Base-by-base conservation (phyloP, 129 eudicot genomes). In the Flaveria brownii region DNA sequence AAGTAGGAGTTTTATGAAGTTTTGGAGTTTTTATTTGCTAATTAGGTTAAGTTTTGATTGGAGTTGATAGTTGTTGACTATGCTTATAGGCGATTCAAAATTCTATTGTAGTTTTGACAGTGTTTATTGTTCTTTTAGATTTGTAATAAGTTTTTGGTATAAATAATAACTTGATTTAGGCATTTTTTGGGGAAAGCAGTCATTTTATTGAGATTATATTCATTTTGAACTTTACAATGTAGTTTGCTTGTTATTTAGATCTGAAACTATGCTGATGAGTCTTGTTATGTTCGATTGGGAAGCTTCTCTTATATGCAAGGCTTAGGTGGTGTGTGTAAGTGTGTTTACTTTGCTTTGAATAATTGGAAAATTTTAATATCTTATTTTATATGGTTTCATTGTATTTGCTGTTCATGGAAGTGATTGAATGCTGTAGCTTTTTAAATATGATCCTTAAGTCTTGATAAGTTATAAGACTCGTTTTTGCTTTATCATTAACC, bases 171-270 rank as follows among this genome's bases (percentile, higher is more conserved):
- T 46, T 30, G 51, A 66, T 51, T 39, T 51, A 51, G 66, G 36
- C 7, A 4, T 26, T 42, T n/a, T 33, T 76, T 76, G 39, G 79
- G 79, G 80, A 26, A 26, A 26, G 2, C 30, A 2, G 30, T 26
- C 30, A 26, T 26, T 26, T 26, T 26, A 1, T 26, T 26, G 3
- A 26, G 30, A 26, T 26, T 26, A 26, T 26, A 28, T 57, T 43
- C 25, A 2, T 61, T 61, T 74, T 75, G 72, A 63, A 62, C 6
- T 75, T 46, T 75, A 59, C 0, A 62, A 47, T 13, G 20, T 47
- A 28, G 62, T 30, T 74, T 47, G 62, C 12, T 28, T 51, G 47
- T 63, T 65, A 28, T 75, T 20, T 62, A 20, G 79, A 75, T 47
- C 72, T 46, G 63, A 49, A 63, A 9, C n/a, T 28, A 26, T 74